These are phyloP conservation scores for Dissophora ornata DNA, from an alignment of 192 early-diverging fungal species.

Conservation along the genomic window DNA sequence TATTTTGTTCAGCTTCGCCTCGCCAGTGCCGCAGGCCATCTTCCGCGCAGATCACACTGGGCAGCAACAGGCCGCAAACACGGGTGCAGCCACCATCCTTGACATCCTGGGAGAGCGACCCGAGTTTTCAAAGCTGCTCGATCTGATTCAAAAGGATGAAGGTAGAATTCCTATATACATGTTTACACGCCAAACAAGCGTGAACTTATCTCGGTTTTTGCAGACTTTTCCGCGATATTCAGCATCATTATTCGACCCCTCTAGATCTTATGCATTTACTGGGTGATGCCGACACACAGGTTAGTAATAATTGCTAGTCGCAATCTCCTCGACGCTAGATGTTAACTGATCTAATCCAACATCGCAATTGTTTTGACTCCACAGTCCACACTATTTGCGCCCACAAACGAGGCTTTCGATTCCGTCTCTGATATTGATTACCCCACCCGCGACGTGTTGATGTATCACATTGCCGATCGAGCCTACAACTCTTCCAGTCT, in stretches of 20 bases:
- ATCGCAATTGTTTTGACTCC: no score
- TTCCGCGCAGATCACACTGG: not conserved
- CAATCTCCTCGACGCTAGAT: no score
- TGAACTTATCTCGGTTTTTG: no score
- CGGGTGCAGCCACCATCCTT: constrained; percentile 12
- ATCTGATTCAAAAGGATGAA: constrained; percentile 30
- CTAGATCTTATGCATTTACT: constrained; percentile 17
- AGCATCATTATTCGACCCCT: no score
- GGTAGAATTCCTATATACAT: no score
- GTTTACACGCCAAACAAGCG: no score
- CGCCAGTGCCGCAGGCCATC: constrained; percentile 9
- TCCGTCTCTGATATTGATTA: constrained; percentile 33
- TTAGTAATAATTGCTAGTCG: not conserved
- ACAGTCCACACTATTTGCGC: constrained; percentile 45
- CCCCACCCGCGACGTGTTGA: constrained; percentile 26
- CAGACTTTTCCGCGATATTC: no score
- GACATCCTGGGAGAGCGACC: constrained; percentile 30
- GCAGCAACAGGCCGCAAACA: not conserved
- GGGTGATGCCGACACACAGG: constrained; percentile 17
- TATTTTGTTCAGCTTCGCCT: no score
- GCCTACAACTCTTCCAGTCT: constrained; percentile 24
- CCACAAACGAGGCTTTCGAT: constrained; percentile 44
- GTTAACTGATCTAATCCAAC: no score
- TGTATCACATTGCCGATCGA: constrained; percentile 35
- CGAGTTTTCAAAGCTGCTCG: constrained; percentile 40